Evolutionary conservation across 2,329 filamentous ascomycete species (phyloP).

Genomic region (Fusarium duplospermum): DNA sequence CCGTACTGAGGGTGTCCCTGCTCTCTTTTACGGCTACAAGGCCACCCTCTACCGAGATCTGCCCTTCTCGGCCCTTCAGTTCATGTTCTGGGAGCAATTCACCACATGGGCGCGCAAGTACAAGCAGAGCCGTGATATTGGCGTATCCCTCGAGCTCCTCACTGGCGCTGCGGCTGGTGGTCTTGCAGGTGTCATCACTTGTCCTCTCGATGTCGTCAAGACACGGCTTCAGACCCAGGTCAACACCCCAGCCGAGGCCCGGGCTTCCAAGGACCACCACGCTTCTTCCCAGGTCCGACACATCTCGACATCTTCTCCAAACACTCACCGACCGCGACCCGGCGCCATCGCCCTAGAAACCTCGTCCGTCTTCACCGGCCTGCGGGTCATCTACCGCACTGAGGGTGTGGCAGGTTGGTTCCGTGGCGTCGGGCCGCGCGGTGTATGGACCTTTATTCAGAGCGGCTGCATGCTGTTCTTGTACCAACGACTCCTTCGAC

Average conservation of each 20-base stretch:
- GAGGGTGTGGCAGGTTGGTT: conserved; percentile 94
- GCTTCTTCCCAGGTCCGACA: conserved; percentile 68
- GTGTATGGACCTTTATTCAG: conserved; percentile 97
- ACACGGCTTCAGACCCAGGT: conserved; percentile 96
- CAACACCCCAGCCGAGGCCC: conserved; percentile 51
- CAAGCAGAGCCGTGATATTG: conserved; percentile 85
- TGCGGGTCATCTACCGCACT: conserved; percentile 88
- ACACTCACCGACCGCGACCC: conserved; percentile 82
- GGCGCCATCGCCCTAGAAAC: conserved; percentile 86
- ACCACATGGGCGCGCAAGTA: conserved; percentile 83
- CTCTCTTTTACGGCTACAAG: conserved; percentile 96
- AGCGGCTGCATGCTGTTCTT: conserved; percentile 96
- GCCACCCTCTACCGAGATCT: conserved; percentile 94
- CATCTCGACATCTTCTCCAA: conserved; percentile 92
- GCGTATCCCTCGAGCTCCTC: conserved; percentile 83
- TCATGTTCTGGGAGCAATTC: conserved; percentile 98
- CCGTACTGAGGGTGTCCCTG: conserved; percentile 81
- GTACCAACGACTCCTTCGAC: conserved; percentile 87
- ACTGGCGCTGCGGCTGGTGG: conserved; percentile 92
- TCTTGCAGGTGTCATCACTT: conserved; percentile 93
- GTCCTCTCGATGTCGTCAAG: conserved; percentile 96
- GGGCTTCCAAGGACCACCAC: conserved; percentile 50
- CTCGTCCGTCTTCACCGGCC: conserved; percentile 85
- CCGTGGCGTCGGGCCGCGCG: conserved; percentile 89
- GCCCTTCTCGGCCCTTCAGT: conserved; percentile 95